phyloP scores from a whole-genome alignment of 2,329 filamentous ascomycete genomes.

The Bimuria novae-zelandiae region DNA sequence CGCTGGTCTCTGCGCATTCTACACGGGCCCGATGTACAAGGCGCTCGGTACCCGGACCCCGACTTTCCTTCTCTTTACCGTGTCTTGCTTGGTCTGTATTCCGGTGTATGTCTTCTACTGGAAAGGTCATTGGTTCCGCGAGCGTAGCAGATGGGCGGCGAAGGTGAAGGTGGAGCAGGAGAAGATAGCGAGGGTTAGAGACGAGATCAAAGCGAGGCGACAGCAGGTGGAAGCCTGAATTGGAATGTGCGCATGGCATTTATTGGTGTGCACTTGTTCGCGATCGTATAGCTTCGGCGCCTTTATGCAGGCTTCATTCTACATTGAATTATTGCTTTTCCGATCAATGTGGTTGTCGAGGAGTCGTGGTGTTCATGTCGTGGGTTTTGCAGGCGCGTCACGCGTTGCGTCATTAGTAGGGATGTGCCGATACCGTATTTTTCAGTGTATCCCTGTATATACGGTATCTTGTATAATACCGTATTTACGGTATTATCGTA shows the following conservation, averaged over 20 bases:
- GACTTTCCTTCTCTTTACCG: slow-evolving; percentile 52
- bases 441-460: no score
- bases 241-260: not conserved
- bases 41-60: slow-evolving; percentile 30
- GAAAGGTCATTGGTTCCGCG: slow-evolving; percentile 58
- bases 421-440: no score
- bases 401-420: no score
- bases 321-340: no score
- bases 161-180: slow-evolving; percentile 28
- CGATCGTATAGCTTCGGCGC: no score
- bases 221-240: not conserved
- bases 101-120: slow-evolving; percentile 62
- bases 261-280: no score
- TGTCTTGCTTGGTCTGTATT: slow-evolving; percentile 55
- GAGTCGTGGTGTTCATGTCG: no score
- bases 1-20: slow-evolving; percentile 70
- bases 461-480: no score
- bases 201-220: not conserved
- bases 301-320: no score
- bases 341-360: no score
- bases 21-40: slow-evolving; percentile 45
- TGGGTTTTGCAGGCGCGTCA: no score
- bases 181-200: slow-evolving; percentile 12
- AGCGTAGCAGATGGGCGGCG: slow-evolving; percentile 33
- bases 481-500: no score